A percentile compares a stretch with the other conserved stretches of the same genome.
Evolutionary conservation across 2,329 filamentous ascomycete species (phyloP).

Genomic region (Fusarium nematophilum): DNA sequence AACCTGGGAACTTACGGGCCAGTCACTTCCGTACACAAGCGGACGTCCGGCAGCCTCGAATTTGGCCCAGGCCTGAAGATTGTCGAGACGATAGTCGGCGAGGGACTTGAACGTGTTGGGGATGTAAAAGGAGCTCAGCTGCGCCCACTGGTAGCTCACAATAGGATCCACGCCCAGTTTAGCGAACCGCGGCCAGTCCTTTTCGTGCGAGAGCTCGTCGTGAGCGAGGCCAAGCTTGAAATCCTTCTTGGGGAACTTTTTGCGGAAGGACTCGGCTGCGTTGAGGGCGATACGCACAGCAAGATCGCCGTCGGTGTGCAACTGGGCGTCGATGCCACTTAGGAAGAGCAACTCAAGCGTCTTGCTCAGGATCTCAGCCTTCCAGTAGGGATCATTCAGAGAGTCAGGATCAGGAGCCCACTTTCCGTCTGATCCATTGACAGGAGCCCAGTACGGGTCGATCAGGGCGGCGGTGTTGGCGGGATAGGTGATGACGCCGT

Average conservation of each 20-base stretch:
- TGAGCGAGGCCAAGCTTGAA: constrained; percentile 43
- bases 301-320: constrained; percentile 42
- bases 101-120: constrained; percentile 39
- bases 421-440: constrained; percentile 30
- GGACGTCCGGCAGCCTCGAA: constrained; percentile 31
- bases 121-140: constrained; percentile 42
- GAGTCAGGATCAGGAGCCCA: constrained; percentile 37
- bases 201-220: constrained; percentile 36
- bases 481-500: constrained; percentile 44
- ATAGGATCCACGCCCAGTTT: constrained; percentile 41
- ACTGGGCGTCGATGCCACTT: constrained; percentile 35
- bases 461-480: constrained; percentile 44
- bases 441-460: constrained; percentile 40
- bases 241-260: constrained; percentile 30
- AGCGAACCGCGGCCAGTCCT: constrained; percentile 41
- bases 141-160: constrained; percentile 44
- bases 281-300: constrained; percentile 41
- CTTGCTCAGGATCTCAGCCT: constrained; percentile 34
- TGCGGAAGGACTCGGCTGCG: constrained; percentile 36
- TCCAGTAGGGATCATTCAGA: constrained; percentile 44
- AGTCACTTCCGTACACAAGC: constrained; percentile 42
- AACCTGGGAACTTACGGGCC: constrained; percentile 42
- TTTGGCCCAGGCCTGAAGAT: constrained; percentile 45
- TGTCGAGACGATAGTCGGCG: constrained; percentile 31
- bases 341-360: constrained; percentile 40